A percentile compares a stretch with the other conserved stretches of the same genome.
phyloP scores from a whole-genome alignment of 441 rosid species.

The Populus trichocarpa region DNA sequence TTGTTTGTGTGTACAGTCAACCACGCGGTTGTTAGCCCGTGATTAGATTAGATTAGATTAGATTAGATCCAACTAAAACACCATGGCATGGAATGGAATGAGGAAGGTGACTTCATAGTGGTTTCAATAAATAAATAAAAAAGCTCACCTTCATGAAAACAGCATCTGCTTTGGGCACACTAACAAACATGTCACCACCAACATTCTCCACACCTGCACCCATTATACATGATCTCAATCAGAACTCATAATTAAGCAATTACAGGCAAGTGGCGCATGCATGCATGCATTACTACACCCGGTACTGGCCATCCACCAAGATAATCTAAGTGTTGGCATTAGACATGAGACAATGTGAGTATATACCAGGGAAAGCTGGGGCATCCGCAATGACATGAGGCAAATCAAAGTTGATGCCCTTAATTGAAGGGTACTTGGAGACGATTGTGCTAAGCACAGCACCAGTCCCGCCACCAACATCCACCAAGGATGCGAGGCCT shows the following conservation, averaged over 20 bases:
- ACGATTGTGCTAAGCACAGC: slow-evolving; percentile 52
- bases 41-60: too few relatives aligned
- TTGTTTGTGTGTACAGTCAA: too few relatives aligned
- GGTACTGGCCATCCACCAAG: not conserved
- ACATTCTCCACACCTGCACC: slow-evolving; percentile 56
- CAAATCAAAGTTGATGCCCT: slow-evolving; percentile 72
- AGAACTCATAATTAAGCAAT: not conserved
- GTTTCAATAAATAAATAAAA: not conserved
- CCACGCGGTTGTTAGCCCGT: too few relatives aligned
- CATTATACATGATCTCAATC: not conserved
- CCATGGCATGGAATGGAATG: not conserved
- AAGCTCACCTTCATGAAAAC: slow-evolving; percentile 67
- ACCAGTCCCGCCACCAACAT: slow-evolving; percentile 78
- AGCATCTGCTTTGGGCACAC: slow-evolving; percentile 74
- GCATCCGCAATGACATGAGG: slow-evolving; percentile 60
- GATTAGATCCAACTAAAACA: too few relatives aligned
- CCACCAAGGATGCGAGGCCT: slow-evolving; percentile 47
- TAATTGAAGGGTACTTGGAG: slow-evolving; percentile 54
- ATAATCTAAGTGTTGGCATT: not conserved
- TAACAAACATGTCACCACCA: slow-evolving; percentile 78
- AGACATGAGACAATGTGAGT: not conserved
- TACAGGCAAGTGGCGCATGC: not conserved
- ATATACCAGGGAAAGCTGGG: slow-evolving; percentile 47
- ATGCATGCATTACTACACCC: too few relatives aligned
- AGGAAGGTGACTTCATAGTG: too few relatives aligned